Evolutionary conservation across 1,139 yeast species (phyloP), one percentile per base, ranked within the genome.

Genomic region (Hansenula anomala): DNA sequence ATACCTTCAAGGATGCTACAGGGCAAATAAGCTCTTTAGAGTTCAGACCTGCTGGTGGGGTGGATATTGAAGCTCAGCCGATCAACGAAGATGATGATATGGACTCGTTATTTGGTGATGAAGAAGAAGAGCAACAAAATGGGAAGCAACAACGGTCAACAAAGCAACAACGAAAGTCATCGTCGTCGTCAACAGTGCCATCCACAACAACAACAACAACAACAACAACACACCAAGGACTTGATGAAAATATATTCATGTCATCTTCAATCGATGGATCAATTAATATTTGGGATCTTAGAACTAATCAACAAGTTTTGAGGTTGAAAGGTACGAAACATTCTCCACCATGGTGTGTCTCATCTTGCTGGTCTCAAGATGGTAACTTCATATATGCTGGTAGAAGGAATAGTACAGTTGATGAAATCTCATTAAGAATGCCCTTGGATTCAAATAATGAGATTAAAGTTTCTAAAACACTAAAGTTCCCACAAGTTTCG

Each of bases 291-390:
- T 90, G 97, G 96, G 98, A 92, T 60, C 64, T 75, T 6, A 71
- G 98, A 44, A 59, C 72, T 2, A 56, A 64, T 1, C 47, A 59
- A 6, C 60, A 67, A 2, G 82, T 80, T 0, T 70, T 81, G 4
- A 67, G 74, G 29, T 61, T 85, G 18, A 78, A 79, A 2, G 75
- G 80, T 4, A 78, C 88, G 0, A 67, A 72, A 7, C 78, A 78
- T 1, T 74, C 80, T 0, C 96, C 97, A 1, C 98, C 98, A 0
- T 92, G 97, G 97, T 84, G 96, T 61, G 81, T 85, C 75, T 75
- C 88, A n/a, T 80, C 96, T 1, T 77, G 88, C 38, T 94, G 97
- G 97, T 82, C 96, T 6, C 69, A 71, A 40, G 81, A 82, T 52
- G 98, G 98, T 9, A 81, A 86, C 43, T 70, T 67, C 34, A 72